These are phyloP conservation scores for Ustilago shanxiensis DNA, from an alignment of 1,284 basidiomycete species.

Conservation along the genomic window DNA sequence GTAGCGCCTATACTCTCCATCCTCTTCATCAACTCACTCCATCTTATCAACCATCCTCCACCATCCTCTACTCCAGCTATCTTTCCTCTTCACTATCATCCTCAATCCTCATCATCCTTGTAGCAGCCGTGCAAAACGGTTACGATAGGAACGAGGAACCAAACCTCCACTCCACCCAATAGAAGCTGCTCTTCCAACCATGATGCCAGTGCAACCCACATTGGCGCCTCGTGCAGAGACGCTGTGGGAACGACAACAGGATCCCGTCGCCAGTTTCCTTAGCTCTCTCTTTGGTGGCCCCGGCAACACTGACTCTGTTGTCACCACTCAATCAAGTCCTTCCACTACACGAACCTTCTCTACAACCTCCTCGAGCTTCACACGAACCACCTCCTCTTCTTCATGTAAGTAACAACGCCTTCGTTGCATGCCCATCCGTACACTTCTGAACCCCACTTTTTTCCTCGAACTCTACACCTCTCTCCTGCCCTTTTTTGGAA, in stretches of 20 bases:
- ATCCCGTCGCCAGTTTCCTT: conserved; percentile 22
- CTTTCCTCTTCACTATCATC: too few species aligned
- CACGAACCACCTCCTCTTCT: conserved; percentile 7
- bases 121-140: background rate
- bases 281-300: conserved; percentile 17
- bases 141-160: background rate
- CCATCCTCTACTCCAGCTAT: too few species aligned
- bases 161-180: background rate
- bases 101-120: background rate
- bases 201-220: conserved; percentile 36
- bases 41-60: background rate
- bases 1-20: background rate
- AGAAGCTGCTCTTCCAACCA: background rate
- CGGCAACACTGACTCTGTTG: conserved; percentile 30
- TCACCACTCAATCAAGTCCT: conserved; percentile 5
- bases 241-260: conserved; percentile 35
- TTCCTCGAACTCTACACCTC: background rate
- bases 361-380: conserved; percentile 11
- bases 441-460: background rate
- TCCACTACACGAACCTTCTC: conserved; percentile 11
- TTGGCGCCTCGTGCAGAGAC: conserved; percentile 25
- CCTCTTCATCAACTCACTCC: too few species aligned
- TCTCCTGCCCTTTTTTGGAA: background rate
- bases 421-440: too few species aligned
- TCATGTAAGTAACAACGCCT: conserved; percentile 22